Conservation (phyloP, 2,329 filamentous ascomycete genomes). For the Trichoderma koningii region DNA sequence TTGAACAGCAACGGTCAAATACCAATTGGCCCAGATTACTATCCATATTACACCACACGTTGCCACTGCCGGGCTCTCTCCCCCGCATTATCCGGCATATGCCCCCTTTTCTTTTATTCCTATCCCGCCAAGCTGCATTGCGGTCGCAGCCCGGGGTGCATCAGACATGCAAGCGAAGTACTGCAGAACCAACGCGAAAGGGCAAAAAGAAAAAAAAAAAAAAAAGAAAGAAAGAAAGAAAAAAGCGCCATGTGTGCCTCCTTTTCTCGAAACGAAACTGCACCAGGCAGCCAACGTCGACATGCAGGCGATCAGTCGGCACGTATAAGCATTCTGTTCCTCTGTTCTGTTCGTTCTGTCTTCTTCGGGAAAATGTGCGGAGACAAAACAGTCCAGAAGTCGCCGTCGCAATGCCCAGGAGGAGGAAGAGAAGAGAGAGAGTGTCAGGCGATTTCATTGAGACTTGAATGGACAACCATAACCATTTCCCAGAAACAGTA, state of each 20-base stretch:
- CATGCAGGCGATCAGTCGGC: no score
- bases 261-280: no score
- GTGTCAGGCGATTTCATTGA: neutral
- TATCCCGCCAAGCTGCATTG: neutral
- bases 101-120: no score
- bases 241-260: no score
- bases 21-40: no score
- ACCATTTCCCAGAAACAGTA: neutral
- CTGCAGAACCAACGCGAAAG: no score
- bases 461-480: neutral
- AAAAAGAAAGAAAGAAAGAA: no score
- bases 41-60: no score
- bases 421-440: neutral
- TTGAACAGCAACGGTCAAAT: no score
- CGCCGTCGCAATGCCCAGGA: neutral
- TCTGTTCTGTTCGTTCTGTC: neutral
- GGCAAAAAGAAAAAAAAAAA: no score
- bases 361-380: neutral
- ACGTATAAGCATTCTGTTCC: neutral
- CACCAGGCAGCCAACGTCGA: no score
- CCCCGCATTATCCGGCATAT: constrained; percentile 7
- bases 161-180: neutral
- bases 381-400: neutral
- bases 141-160: neutral
- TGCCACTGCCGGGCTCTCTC: neutral